Conservation (phyloP, 305 asterid species). For the Coffea humblotiana region DNA sequence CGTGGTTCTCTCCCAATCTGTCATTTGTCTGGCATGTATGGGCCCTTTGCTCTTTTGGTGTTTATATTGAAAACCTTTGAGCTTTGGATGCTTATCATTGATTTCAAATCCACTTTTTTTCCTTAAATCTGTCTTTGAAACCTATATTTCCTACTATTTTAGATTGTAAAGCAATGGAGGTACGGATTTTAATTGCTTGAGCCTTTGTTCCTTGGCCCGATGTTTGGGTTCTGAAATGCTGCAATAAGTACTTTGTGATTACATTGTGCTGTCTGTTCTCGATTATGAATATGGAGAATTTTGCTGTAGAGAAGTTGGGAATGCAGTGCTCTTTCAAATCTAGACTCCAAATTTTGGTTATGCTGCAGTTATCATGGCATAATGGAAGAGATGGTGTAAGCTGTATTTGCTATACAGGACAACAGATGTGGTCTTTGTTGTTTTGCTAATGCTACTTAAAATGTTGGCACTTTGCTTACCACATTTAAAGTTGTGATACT, state of each 20-base stretch:
- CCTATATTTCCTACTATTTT: background rate
- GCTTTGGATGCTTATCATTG: background rate
- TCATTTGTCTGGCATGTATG: background rate
- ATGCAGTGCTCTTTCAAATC: background rate
- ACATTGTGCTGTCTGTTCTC: background rate
- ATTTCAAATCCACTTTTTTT: background rate
- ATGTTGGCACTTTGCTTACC: background rate
- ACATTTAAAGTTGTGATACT: background rate
- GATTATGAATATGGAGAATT: slow-evolving; percentile 3
- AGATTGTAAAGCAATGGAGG: too few species aligned
- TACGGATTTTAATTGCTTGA: background rate
- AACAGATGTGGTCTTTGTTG: background rate
- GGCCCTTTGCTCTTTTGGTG: background rate
- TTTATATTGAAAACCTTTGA: background rate
- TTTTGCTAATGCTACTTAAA: slow-evolving; percentile 2
- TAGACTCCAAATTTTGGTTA: background rate
- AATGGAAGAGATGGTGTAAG: background rate
- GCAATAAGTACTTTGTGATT: background rate
- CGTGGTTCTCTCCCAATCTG: background rate
- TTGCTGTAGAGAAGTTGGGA: background rate
- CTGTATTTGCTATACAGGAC: background rate
- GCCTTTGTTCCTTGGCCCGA: background rate
- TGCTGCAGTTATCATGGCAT: background rate
- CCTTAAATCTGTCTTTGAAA: background rate
- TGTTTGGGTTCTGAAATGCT: background rate